Conservation (phyloP, 441 rosid species). For the Syzygium syzygioides region DNA sequence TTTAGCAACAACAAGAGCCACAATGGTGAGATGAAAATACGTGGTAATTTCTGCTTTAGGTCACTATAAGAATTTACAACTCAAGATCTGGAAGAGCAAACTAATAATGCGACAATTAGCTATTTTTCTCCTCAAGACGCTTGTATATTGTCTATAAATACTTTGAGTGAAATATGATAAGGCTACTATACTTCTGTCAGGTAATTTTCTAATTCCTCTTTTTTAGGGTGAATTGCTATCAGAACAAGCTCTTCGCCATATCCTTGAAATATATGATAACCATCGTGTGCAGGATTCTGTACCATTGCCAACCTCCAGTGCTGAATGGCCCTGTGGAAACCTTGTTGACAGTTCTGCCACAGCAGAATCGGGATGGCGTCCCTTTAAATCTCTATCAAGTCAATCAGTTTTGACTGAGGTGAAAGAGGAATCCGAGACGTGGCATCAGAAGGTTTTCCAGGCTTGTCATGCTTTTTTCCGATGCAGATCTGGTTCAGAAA, state of each 20-base stretch:
- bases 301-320: conserved; percentile 8
- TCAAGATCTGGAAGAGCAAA: background rate
- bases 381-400: conserved; percentile 14
- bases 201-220: background rate
- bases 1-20: background rate
- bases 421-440: conserved; percentile 18
- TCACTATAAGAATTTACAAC: background rate
- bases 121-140: background rate
- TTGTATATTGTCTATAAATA: background rate
- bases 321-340: conserved; percentile 17
- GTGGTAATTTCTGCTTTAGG: background rate
- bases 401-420: conserved; percentile 24
- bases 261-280: background rate
- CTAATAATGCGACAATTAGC: background rate
- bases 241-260: background rate
- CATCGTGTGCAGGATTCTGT: conserved; percentile 17
- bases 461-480: conserved; percentile 32
- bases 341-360: conserved; percentile 1
- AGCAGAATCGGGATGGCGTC: conserved; percentile 22
- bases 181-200: background rate
- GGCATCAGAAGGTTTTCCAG: conserved; percentile 35
- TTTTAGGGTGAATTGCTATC: background rate
- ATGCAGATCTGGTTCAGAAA: conserved; percentile 16
- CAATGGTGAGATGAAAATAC: background rate
- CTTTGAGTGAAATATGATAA: background rate